These are phyloP conservation scores for Raphanus sativus DNA, from an alignment of 345 rosid genomes.

Conservation along the genomic window DNA sequence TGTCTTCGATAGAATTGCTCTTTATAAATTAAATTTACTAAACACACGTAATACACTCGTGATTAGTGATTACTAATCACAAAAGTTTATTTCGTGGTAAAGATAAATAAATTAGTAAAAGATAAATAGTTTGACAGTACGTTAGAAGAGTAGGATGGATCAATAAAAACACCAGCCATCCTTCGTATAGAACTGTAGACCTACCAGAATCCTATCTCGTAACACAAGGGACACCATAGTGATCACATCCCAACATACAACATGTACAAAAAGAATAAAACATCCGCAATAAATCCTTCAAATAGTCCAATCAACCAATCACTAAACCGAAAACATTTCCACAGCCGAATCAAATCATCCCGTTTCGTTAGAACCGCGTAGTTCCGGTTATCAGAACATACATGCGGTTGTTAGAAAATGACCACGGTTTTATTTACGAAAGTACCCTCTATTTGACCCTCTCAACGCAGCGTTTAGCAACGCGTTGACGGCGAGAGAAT, in stretches of 20 bases:
- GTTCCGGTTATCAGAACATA: constrained; percentile 22
- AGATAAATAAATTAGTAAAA: background rate
- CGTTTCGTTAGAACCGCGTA: constrained; percentile 7
- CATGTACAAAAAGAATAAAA: no score
- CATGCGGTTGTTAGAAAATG: background rate
- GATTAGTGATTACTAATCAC: no score
- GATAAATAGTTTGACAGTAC: no score
- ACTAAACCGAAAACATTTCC: background rate
- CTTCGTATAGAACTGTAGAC: no score
- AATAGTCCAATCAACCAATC: background rate
- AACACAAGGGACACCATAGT: no score
- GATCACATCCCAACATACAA: no score
- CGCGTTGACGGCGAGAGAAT: constrained; percentile 39
- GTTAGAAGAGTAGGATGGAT: no score
- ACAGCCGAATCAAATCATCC: background rate
- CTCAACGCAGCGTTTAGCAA: constrained; percentile 33
- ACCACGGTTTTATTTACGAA: constrained; percentile 9
- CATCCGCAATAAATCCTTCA: background rate
- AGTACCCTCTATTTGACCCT: constrained; percentile 32
- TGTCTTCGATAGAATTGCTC: constrained; percentile 9
- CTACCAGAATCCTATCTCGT: no score
- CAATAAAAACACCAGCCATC: no score
- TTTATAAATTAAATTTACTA: background rate
- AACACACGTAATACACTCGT: no score
- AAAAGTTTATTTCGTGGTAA: background rate